These are phyloP conservation scores for Golubevia sp. DNA, from an alignment of 1,284 basidiomycete species.

Conservation along the genomic window DNA sequence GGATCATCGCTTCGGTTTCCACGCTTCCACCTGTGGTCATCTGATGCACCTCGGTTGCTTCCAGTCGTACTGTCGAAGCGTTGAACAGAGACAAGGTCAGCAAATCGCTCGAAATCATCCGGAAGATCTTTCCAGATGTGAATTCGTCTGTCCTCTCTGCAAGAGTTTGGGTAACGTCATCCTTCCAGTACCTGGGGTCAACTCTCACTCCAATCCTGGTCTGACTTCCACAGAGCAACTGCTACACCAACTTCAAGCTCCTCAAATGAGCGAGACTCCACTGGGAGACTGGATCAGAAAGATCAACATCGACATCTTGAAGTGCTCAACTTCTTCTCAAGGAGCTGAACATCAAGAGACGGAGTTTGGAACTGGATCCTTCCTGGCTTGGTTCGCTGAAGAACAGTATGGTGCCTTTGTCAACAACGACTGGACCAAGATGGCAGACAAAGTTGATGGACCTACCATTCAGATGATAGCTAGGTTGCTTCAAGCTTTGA, in stretches of 20 bases:
- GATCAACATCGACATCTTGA: slow-evolving; percentile 60
- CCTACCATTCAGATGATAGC: slow-evolving; percentile 50
- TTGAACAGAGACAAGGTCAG: slow-evolving; percentile 82
- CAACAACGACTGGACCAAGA: not conserved
- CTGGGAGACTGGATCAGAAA: slow-evolving; percentile 56
- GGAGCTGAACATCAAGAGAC: slow-evolving; percentile 40
- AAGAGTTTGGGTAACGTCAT: slow-evolving; percentile 95
- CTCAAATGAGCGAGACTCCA: slow-evolving; percentile 22
- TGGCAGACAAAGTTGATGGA: slow-evolving; percentile 22
- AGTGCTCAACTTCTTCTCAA: slow-evolving; percentile 37
- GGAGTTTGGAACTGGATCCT: slow-evolving; percentile 51
- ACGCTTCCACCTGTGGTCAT: slow-evolving; percentile 90
- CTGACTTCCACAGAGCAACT: not conserved
- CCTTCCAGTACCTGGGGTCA: slow-evolving; percentile 71
- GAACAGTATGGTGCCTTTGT: slow-evolving; percentile 3
- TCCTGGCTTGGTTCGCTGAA: slow-evolving; percentile 38
- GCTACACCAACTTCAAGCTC: not conserved
- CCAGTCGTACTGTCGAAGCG: slow-evolving; percentile 82
- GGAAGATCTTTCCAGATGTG: slow-evolving; percentile 85
- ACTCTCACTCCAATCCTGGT: not conserved
- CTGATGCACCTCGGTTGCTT: slow-evolving; percentile 98
- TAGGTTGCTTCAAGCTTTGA: slow-evolving; percentile 44
- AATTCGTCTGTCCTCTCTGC: slow-evolving; percentile 97
- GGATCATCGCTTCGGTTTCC: slow-evolving; percentile 68
- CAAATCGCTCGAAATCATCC: slow-evolving; percentile 94